Percentiles rank a stretch among this genome's conserved stretches.
These are phyloP conservation scores for Tulasnella sp. DNA, from an alignment of 768 basidiomycete species.

Conservation along the genomic window DNA sequence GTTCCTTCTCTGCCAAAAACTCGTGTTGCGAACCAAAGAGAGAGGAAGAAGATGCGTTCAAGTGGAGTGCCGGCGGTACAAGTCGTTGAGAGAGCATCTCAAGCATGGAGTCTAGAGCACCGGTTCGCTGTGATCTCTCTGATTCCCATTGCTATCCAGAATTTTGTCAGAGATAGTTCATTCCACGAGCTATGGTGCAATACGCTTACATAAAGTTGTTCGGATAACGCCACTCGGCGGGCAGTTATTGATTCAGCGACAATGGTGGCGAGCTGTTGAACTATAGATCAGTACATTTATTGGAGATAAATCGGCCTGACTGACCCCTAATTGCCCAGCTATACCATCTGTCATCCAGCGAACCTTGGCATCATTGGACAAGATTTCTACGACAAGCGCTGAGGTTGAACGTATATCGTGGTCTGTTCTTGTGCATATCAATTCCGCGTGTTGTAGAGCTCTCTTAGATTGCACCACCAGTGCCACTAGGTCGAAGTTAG, in stretches of 20 bases:
- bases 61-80: constrained; percentile 68
- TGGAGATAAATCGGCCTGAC: constrained; percentile 11
- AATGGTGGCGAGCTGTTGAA: constrained; percentile 46
- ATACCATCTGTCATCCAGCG: constrained; percentile 65
- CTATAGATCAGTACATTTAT: neutral
- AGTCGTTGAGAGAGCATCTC: constrained; percentile 58
- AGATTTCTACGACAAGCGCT: constrained; percentile 51
- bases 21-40: constrained; percentile 73
- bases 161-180: neutral
- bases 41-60: constrained; percentile 50
- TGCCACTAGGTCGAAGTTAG: constrained; percentile 56
- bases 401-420: constrained; percentile 51
- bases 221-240: no score
- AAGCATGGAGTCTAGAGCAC: constrained; percentile 52
- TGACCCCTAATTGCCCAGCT: constrained; percentile 61
- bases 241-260: constrained; percentile 65
- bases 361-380: constrained; percentile 68
- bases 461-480: constrained; percentile 73
- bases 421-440: constrained; percentile 58
- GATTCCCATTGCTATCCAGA: constrained; percentile 72
- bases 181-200: neutral
- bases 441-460: constrained; percentile 64
- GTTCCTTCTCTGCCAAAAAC: constrained; percentile 19
- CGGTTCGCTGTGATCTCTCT: constrained; percentile 43
- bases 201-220: no score